phyloP scores from a whole-genome alignment of 176 grass and related monocot genomes.

The Carex littledalei region DNA sequence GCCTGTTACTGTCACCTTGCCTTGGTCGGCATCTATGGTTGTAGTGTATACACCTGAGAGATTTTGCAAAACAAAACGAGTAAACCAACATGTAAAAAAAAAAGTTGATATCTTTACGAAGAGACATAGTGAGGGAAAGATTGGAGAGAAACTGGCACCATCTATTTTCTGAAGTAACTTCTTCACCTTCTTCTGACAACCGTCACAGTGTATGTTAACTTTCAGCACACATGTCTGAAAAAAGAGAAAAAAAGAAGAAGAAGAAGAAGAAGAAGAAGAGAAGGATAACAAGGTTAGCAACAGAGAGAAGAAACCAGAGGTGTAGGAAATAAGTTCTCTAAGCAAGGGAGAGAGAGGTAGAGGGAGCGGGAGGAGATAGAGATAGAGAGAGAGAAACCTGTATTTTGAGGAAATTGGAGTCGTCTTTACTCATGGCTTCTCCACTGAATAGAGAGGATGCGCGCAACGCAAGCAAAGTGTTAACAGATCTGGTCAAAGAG shows the following conservation, averaged over 20 bases:
- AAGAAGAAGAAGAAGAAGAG: background rate
- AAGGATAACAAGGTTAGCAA: background rate
- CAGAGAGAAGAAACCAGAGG: conserved; percentile 10
- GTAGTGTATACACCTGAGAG: conserved; percentile 65
- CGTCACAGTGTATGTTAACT: conserved; percentile 94
- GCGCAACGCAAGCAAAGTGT: conserved; percentile 13
- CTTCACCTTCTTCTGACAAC: conserved; percentile 94
- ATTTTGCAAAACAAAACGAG: background rate
- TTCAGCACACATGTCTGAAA: conserved; percentile 73
- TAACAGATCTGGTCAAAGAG: conserved; percentile 36
- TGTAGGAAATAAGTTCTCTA: background rate
- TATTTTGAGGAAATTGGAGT: conserved; percentile 53
- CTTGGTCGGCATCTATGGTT: conserved; percentile 62
- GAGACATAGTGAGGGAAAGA: background rate
- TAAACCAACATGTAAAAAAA: background rate
- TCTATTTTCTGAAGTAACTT: conserved; percentile 91
- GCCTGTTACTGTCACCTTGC: conserved; percentile 74
- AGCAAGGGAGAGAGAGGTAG: background rate
- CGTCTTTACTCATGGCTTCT: conserved; percentile 65
- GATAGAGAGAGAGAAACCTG: conserved; percentile 41
- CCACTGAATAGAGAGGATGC: conserved; percentile 9
- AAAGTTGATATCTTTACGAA: conserved; percentile 5
- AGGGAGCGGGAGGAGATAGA: background rate
- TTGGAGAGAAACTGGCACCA: conserved; percentile 24
- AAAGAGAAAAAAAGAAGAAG: background rate